These are phyloP conservation scores for Trichoderma harzianum DNA, from an alignment of 2,329 filamentous ascomycete species.

Conservation along the genomic window DNA sequence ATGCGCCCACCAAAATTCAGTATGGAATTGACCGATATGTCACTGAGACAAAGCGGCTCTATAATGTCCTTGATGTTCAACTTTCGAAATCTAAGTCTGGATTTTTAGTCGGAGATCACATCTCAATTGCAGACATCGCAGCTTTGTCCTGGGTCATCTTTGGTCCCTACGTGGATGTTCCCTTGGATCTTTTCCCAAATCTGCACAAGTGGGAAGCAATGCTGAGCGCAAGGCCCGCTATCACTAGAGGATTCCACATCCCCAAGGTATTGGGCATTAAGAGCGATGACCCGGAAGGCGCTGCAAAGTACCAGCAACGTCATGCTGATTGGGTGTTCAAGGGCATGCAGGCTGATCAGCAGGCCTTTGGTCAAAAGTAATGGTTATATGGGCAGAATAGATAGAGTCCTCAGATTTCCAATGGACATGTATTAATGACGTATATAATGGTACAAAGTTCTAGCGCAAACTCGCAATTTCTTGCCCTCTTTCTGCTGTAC, in stretches of 20 bases:
- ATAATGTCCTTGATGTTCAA: background rate
- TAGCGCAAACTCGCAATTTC: background rate
- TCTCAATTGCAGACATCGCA: background rate
- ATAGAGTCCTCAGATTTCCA: background rate
- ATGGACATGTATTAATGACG: background rate
- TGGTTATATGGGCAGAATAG: background rate
- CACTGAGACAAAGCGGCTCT: background rate
- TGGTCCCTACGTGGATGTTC: background rate
- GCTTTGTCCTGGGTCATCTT: background rate
- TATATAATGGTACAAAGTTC: background rate
- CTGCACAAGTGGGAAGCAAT: constrained; percentile 5
- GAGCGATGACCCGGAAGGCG: background rate
- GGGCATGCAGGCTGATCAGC: background rate
- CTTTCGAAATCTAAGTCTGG: background rate
- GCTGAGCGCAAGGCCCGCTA: background rate
- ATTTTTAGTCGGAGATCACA: background rate
- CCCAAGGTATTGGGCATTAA: background rate
- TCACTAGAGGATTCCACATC: background rate
- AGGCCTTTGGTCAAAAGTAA: background rate
- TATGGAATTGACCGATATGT: background rate
- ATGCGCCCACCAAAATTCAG: background rate
- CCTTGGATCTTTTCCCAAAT: background rate
- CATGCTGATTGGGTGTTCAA: background rate
- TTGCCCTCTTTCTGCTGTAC: background rate
- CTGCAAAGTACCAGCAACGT: background rate